A percentile compares a stretch with the other conserved stretches of the same genome.
Conservation (phyloP, 441 rosid species). For the Croton setiger region DNA sequence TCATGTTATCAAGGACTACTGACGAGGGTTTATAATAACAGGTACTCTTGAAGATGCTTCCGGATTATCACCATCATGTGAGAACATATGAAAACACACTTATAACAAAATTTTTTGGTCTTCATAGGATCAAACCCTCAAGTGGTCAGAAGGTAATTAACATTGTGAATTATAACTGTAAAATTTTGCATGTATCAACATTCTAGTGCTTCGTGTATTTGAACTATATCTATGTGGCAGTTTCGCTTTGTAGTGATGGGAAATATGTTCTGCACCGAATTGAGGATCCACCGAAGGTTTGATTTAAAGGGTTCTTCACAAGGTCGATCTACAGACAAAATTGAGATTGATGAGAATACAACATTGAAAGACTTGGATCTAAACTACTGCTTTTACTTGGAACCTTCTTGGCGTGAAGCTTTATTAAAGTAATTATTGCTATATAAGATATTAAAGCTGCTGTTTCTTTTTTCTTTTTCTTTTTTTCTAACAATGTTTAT, state of each 20-base stretch:
- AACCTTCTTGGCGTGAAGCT: slow-evolving; percentile 92
- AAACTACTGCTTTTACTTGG: slow-evolving; percentile 68
- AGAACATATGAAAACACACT: slow-evolving; percentile 89
- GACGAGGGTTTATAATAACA: slow-evolving; percentile 32
- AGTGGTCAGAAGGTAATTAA: slow-evolving; percentile 88
- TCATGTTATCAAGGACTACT: slow-evolving; percentile 13
- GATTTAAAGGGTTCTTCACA: slow-evolving; percentile 95
- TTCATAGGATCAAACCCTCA: slow-evolving; percentile 97
- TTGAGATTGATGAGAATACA: slow-evolving; percentile 95
- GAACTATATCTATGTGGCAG: slow-evolving; percentile 44
- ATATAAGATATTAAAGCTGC: slow-evolving; percentile 13
- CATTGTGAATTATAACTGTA: neutral
- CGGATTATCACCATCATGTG: slow-evolving; percentile 89
- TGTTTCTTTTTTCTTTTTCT: neutral
- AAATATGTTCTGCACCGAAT: slow-evolving; percentile 97
- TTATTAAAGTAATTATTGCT: slow-evolving; percentile 57
- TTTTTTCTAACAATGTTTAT: slow-evolving; percentile 9
- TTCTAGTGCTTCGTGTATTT: slow-evolving; percentile 6
- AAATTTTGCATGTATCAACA: neutral
- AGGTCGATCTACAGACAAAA: slow-evolving; percentile 86
- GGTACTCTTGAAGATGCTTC: slow-evolving; percentile 98
- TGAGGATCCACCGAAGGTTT: slow-evolving; percentile 90
- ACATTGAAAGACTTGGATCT: slow-evolving; percentile 96
- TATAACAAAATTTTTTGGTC: slow-evolving; percentile 95
- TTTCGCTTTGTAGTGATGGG: slow-evolving; percentile 99